phyloP scores from a whole-genome alignment of 805 yeast genomes.

The Metschnikowia santaceciliae region DNA sequence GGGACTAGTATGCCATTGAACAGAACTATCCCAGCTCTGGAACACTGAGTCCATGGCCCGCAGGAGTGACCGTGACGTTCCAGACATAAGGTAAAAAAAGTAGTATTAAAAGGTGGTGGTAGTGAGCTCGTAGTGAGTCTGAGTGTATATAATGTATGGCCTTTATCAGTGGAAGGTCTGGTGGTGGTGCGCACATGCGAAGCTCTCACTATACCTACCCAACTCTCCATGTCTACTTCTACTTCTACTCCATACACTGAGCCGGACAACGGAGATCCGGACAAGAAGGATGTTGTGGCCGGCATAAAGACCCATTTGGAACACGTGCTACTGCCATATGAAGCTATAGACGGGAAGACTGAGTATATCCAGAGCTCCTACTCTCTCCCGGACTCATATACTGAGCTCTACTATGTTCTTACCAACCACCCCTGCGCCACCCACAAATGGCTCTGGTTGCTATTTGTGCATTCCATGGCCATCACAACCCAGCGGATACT shows the following conservation, averaged over 20 bases:
- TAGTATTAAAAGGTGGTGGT: not conserved
- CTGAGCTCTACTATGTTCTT: slow-evolving; percentile 11
- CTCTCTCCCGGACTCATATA: slow-evolving; percentile 10
- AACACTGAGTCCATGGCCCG: slow-evolving; percentile 13
- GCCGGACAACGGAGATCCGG: not conserved
- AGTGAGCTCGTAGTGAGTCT: not conserved
- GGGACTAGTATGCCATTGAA: slow-evolving; percentile 10
- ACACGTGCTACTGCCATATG: slow-evolving; percentile 1
- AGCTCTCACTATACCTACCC: not conserved
- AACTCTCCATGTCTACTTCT: not conserved
- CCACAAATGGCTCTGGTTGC: slow-evolving; percentile 13
- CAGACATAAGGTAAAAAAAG: slow-evolving; percentile 7
- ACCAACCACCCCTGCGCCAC: slow-evolving; percentile 3
- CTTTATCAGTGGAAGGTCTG: no score
- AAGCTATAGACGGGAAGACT: not conserved
- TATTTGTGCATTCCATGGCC: not conserved
- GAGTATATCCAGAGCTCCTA: slow-evolving; percentile 8
- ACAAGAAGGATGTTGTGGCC: not conserved
- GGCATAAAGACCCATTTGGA: slow-evolving; percentile 4
- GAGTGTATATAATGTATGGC: no score
- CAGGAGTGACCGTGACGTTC: slow-evolving; percentile 16
- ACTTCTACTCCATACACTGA: not conserved
- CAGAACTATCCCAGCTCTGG: slow-evolving; percentile 12
- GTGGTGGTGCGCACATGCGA: no score
- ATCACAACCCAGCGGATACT: not conserved